phyloP scores from a whole-genome alignment of 805 yeast genomes.

The Candida gorgasii region DNA sequence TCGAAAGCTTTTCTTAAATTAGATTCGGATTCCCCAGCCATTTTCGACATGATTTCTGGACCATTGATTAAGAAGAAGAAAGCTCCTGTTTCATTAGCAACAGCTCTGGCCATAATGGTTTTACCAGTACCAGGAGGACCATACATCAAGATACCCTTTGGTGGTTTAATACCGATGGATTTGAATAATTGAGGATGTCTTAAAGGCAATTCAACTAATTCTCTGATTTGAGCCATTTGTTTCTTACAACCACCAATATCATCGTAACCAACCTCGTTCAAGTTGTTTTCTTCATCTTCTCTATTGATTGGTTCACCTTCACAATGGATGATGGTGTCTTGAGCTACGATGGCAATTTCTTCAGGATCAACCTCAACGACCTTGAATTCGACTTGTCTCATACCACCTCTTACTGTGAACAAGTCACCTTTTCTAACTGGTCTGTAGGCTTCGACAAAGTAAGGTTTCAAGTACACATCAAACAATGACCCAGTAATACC shows the following conservation, averaged over 20 bases:
- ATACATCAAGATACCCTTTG: conserved; percentile 95
- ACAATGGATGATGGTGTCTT: conserved; percentile 96
- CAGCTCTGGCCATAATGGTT: conserved; percentile 99
- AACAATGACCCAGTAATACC: conserved; percentile 96
- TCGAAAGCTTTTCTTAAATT: conserved; percentile 97
- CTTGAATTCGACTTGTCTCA: conserved; percentile 99
- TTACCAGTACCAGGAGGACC: conserved; percentile 99
- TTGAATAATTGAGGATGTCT: conserved; percentile 98
- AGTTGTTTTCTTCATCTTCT: conserved; percentile 95
- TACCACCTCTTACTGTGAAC: conserved; percentile 96
- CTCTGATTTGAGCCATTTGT: conserved; percentile 99
- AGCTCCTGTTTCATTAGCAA: conserved; percentile 98
- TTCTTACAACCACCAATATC: conserved; percentile 99
- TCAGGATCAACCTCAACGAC: conserved; percentile 98
- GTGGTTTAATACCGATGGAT: conserved; percentile 98
- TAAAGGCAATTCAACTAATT: conserved; percentile 94
- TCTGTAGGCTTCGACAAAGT: conserved; percentile 97
- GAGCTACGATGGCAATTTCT: conserved; percentile 96
- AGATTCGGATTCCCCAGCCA: conserved; percentile 99
- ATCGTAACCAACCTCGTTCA: conserved; percentile 97
- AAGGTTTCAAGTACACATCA: conserved; percentile 95
- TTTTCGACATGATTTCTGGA: conserved; percentile 99
- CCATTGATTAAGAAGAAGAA: conserved; percentile 97
- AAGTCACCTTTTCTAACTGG: conserved; percentile 98
- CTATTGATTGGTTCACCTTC: conserved; percentile 99